Evolutionary conservation across 345 rosid species (phyloP).

Genomic region (Cardamine occulta): DNA sequence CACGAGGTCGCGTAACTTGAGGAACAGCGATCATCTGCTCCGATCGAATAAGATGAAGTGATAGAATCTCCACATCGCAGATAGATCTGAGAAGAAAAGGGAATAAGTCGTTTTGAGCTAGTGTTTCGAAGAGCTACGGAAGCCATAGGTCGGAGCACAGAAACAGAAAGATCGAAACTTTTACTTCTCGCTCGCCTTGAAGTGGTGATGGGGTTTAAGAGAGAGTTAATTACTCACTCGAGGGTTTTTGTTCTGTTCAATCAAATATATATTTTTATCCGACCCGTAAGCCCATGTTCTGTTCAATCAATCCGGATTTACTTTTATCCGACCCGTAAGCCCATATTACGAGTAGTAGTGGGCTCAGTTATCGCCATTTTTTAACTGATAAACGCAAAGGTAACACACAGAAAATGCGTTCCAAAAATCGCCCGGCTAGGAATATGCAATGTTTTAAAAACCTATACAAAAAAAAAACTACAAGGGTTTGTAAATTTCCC

Average conservation of each 20-base stretch:
- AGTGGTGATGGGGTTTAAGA: slow-evolving; percentile 43
- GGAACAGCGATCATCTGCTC: slow-evolving; percentile 39
- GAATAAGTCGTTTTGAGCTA: slow-evolving; percentile 44
- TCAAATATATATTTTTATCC: not conserved
- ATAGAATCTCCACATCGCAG: slow-evolving; percentile 35
- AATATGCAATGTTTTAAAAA: not conserved
- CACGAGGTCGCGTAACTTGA: slow-evolving; percentile 31
- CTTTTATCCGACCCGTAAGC: no score
- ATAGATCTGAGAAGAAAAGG: slow-evolving; percentile 44
- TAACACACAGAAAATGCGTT: no score
- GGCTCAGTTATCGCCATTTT: no score
- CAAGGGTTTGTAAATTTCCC: not conserved
- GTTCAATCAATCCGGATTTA: no score
- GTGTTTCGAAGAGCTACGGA: slow-evolving; percentile 47
- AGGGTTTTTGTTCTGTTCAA: slow-evolving; percentile 33
- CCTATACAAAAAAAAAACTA: slow-evolving; percentile 1
- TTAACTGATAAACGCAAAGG: no score
- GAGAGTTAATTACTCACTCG: slow-evolving; percentile 27
- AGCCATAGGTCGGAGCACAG: slow-evolving; percentile 40
- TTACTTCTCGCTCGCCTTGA: slow-evolving; percentile 3
- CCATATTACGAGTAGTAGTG: no score
- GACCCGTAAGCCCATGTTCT: slow-evolving; percentile 9
- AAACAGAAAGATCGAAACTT: slow-evolving; percentile 19
- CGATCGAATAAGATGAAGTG: slow-evolving; percentile 30
- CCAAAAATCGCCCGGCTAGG: no score